Evolutionary conservation across 306 rosid genomes (phyloP), one percentile per base, ranked within the genome.

Genomic region (Pyrus bretschneideri): DNA sequence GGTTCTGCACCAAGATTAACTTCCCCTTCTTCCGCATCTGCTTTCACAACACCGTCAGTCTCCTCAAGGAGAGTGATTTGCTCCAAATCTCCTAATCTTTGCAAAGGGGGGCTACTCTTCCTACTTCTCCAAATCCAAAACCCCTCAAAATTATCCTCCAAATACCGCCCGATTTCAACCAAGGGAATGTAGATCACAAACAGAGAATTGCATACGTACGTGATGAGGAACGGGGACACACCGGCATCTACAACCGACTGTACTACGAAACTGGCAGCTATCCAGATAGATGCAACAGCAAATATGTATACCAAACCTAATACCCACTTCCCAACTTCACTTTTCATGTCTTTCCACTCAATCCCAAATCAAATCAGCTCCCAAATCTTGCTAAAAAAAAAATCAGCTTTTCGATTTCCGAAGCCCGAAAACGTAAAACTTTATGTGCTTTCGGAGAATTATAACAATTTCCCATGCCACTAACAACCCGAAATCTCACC

Each of bases 181-280:
- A 95, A 61, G 22, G 99, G 99, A 76, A 95, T 84, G 92, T 90
- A 88, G 12, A 95, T 86, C 82, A 95, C 83, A 83, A 95, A 90
- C 83, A 95, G 79, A 27, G 99, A 95, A 83, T 95, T 95, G 91
- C 99, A 95, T 40, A 90, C 82, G 78, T 95, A 95, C 15, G 99
- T 95, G 67, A 95, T 81, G 59, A 95, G 92, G 71, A 95, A 95
- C 7, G 99, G 97, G 54, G 99, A 87, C 19, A 92, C 96, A 77
- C 97, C 97, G 11, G 77, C 92, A 81, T 95, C 99, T 35, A 95
- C 97, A 72, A 92, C 99, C 23, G 97, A 92, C 83, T 95, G 99
- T 44, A 95, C 99, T 60, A 95, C 97, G 82, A 89, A 92, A 79
- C 99, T 92, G 46, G 99, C 99, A 86, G 99, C 97, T 85, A 95